These are phyloP conservation scores for Xylaria castorea DNA, from an alignment of 495 filamentous ascomycete genomes.

Conservation along the genomic window DNA sequence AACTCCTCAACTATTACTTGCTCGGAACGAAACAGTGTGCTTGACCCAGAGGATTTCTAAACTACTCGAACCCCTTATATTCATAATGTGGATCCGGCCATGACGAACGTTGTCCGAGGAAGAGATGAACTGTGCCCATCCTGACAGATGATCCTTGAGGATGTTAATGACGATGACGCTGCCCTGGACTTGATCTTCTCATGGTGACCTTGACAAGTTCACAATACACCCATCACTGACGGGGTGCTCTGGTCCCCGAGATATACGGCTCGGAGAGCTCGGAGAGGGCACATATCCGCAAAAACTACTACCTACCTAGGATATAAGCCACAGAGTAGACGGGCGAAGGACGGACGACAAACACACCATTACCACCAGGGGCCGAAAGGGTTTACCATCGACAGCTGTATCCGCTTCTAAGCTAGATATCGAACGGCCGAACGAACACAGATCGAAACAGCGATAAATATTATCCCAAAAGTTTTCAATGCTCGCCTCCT, in stretches of 20 bases:
- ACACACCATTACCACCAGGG: not conserved
- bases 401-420: too few species aligned
- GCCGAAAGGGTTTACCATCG: not conserved
- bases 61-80: not conserved
- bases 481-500: constrained; percentile 14
- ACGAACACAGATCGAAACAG: constrained; percentile 6
- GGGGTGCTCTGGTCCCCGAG: constrained; percentile 25
- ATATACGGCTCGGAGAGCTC: not conserved
- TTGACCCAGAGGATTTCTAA: constrained; percentile 5
- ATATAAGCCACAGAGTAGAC: not conserved
- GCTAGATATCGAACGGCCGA: not conserved
- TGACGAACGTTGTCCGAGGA: not conserved
- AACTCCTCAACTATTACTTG: not conserved
- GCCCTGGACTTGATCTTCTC: not conserved
- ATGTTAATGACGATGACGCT: constrained; percentile 1
- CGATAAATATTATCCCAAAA: constrained; percentile 24
- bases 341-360: not conserved
- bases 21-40: not conserved
- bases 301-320: not conserved
- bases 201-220: not conserved
- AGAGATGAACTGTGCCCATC: not conserved
- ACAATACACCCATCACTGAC: constrained; percentile 2
- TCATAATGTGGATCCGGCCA: constrained; percentile 19
- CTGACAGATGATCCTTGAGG: constrained; percentile 17
- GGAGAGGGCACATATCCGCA: not conserved